Conservation (phyloP, 305 asterid species). For the Stenogyne calaminthoides region DNA sequence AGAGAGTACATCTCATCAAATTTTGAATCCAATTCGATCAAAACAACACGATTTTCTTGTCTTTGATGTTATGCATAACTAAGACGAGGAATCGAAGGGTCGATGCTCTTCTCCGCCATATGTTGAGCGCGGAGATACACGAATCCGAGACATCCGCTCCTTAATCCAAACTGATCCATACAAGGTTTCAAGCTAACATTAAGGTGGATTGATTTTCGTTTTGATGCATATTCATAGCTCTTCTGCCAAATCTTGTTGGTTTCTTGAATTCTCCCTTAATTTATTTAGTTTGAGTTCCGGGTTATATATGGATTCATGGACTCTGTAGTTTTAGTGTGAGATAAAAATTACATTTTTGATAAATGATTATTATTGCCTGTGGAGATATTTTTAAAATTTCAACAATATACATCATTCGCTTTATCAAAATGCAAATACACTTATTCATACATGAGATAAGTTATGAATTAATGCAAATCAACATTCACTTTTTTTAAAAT, state of each 20-base stretch:
- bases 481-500: no score
- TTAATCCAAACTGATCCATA: not conserved
- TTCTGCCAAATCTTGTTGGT: conserved; percentile 15
- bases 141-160: conserved; percentile 35
- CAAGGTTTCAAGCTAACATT: conserved; percentile 18
- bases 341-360: no score
- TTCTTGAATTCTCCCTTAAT: no score
- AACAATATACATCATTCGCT: not conserved
- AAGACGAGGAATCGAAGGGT: conserved; percentile 86
- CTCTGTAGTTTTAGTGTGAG: not conserved
- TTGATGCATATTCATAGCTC: conserved; percentile 3
- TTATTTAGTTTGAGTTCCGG: not conserved
- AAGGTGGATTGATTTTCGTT: not conserved
- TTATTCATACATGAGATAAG: no score
- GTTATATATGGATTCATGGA: not conserved
- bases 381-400: not conserved
- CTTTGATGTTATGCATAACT: conserved; percentile 46
- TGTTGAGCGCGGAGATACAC: conserved; percentile 83
- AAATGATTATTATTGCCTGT: not conserved
- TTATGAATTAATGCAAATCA: no score
- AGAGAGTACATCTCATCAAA: not conserved
- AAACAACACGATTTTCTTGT: conserved; percentile 6
- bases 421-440: not conserved
- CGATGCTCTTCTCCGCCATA: conserved; percentile 90
- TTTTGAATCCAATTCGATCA: conserved; percentile 10